Percentiles rank a stretch among this genome's conserved stretches.
Conservation (phyloP, 2,329 filamentous ascomycete species). For the Exserohilum turcica region DNA sequence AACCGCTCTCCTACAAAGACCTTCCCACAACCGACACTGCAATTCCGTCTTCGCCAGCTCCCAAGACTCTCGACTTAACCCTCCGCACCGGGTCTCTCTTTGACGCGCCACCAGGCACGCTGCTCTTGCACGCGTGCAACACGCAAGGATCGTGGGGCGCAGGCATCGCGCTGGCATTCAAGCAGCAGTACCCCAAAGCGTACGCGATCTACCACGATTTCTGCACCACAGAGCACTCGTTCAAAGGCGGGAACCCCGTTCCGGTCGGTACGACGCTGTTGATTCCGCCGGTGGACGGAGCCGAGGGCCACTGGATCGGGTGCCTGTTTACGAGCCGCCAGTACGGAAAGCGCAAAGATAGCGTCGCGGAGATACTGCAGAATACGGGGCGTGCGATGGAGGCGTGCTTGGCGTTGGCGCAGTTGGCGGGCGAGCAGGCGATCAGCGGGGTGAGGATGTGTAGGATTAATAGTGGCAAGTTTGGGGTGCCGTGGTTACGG, state of each 20-base stretch:
- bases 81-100: slow-evolving; percentile 57
- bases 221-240: slow-evolving; percentile 47
- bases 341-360: slow-evolving; percentile 54
- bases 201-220: slow-evolving; percentile 55
- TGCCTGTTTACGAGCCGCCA: slow-evolving; percentile 63
- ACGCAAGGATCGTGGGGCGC: slow-evolving; percentile 62
- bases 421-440: slow-evolving; percentile 9
- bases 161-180: slow-evolving; percentile 62
- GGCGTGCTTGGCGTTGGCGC: slow-evolving; percentile 55
- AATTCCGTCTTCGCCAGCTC: background rate
- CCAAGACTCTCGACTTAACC: slow-evolving; percentile 17
- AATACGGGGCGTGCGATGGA: slow-evolving; percentile 57
- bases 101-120: slow-evolving; percentile 54
- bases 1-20: slow-evolving; percentile 19
- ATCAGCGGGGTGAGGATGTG: slow-evolving; percentile 53
- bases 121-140: slow-evolving; percentile 66
- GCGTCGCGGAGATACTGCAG: slow-evolving; percentile 52
- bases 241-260: slow-evolving; percentile 26
- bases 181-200: slow-evolving; percentile 56
- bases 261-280: slow-evolving; percentile 57
- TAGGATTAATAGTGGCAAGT: slow-evolving; percentile 63
- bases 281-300: slow-evolving; percentile 56
- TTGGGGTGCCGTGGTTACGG: slow-evolving; percentile 60
- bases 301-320: slow-evolving; percentile 58
- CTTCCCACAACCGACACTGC: slow-evolving; percentile 3